Evolutionary conservation across 2,329 filamentous ascomycete species (phyloP).

Genomic region (Graphilbum fragrans): DNA sequence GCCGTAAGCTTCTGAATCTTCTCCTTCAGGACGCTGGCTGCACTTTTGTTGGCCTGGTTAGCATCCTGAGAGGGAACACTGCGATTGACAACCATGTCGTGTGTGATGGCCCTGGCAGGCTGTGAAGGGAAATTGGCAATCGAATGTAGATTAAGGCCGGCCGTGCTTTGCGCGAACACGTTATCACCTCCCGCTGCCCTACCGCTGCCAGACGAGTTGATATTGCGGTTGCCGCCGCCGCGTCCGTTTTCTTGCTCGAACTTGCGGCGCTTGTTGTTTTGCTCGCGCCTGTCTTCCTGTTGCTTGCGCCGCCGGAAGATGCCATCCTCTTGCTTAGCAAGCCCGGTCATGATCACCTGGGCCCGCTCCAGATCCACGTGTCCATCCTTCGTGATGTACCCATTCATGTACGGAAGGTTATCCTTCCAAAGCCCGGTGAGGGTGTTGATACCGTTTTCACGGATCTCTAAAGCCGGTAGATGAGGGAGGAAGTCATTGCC

Average conservation of each 20-base stretch:
- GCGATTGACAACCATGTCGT: constrained; percentile 79
- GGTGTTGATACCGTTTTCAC: constrained; percentile 94
- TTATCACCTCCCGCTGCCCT: constrained; percentile 8
- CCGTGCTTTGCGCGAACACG: constrained; percentile 8
- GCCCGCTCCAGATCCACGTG: constrained; percentile 77
- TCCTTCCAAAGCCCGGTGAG: constrained; percentile 96
- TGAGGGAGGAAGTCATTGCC: constrained; percentile 98
- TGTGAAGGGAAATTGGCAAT: constrained; percentile 41
- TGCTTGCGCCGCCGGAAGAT: constrained; percentile 87
- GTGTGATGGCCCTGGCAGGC: constrained; percentile 51
- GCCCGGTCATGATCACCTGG: constrained; percentile 74
- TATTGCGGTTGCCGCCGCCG: background rate
- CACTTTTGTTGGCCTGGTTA: constrained; percentile 84
- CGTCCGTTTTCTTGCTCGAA: constrained; percentile 37
- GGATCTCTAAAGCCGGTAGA: constrained; percentile 91
- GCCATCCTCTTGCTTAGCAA: constrained; percentile 84
- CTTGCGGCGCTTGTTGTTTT: constrained; percentile 66
- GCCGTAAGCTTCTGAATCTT: constrained; percentile 48
- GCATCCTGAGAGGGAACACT: constrained; percentile 47
- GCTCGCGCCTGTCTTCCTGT: constrained; percentile 71
- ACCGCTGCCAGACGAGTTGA: background rate
- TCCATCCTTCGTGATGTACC: constrained; percentile 92
- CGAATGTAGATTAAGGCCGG: constrained; percentile 16
- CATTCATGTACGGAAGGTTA: constrained; percentile 81
- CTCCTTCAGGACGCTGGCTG: constrained; percentile 77